phyloP scores from a whole-genome alignment of 768 basidiomycete genomes.

The Tremella mesenterica region DNA sequence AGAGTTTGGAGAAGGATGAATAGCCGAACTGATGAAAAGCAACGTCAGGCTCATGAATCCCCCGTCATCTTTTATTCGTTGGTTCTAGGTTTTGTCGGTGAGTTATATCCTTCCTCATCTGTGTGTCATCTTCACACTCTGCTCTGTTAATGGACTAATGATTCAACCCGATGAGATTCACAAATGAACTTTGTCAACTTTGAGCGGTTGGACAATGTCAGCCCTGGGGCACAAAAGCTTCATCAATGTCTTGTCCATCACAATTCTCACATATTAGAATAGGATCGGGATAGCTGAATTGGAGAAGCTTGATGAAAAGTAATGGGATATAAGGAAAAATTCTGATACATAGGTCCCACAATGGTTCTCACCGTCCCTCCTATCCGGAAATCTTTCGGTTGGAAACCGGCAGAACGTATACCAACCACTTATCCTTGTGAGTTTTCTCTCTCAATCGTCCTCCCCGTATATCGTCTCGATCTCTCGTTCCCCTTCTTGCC shows the following conservation, averaged over 20 bases:
- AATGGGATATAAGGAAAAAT: too few relatives aligned
- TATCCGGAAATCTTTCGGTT: constrained; percentile 65
- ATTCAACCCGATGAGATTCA: too few relatives aligned
- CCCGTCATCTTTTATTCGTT: constrained; percentile 85
- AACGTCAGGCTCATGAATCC: constrained; percentile 81
- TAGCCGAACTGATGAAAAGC: constrained; percentile 50
- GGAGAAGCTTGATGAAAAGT: too few relatives aligned
- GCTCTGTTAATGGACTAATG: neutral
- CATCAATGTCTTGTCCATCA: too few relatives aligned
- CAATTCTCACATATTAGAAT: too few relatives aligned
- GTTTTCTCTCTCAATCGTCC: constrained; percentile 37
- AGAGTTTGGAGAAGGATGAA: too few relatives aligned
- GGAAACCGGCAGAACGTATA: constrained; percentile 55
- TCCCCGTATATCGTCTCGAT: too few relatives aligned
- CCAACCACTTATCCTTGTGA: constrained; percentile 72
- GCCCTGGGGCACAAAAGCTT: too few relatives aligned
- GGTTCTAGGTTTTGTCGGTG: constrained; percentile 54
- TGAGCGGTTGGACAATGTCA: too few relatives aligned
- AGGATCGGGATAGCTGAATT: too few relatives aligned
- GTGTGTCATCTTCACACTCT: neutral
- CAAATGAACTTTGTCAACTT: too few relatives aligned
- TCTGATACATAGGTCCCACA: constrained; percentile 70
- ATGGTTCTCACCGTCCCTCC: constrained; percentile 69
- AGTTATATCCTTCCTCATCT: constrained; percentile 3
- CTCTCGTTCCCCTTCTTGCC: too few relatives aligned